Evolutionary conservation across 2,329 filamentous ascomycete genomes (phyloP).

Genomic region (Aspergillus fumigatus): DNA sequence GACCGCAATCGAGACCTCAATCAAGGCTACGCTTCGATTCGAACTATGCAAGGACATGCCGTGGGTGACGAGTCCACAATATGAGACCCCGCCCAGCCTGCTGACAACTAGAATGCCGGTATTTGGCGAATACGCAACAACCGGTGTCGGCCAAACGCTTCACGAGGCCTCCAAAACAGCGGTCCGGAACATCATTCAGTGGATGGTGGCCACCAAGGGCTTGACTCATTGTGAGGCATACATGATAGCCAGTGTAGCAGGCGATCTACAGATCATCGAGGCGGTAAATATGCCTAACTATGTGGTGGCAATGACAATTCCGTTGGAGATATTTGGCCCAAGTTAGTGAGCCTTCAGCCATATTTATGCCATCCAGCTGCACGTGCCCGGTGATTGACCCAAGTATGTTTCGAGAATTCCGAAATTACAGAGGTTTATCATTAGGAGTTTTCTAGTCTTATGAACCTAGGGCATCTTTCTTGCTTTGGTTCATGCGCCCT

Average conservation of each 20-base stretch:
- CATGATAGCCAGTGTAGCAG: constrained; percentile 50
- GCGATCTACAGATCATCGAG: constrained; percentile 49
- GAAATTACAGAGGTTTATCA: neutral
- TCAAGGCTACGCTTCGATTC: constrained; percentile 47
- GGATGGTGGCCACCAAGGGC: constrained; percentile 46
- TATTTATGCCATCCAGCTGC: neutral
- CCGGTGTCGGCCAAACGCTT: constrained; percentile 47
- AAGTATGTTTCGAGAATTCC: neutral
- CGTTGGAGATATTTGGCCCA: constrained; percentile 43
- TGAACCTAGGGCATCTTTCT: neutral
- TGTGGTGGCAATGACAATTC: constrained; percentile 48
- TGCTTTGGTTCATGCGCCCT: neutral
- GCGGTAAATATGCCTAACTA: constrained; percentile 54
- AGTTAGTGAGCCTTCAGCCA: neutral
- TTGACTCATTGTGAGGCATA: constrained; percentile 47
- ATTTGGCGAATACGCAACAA: constrained; percentile 43
- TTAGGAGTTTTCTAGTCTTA: neutral
- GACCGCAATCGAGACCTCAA: constrained; percentile 53
- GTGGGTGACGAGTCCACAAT: constrained; percentile 48
- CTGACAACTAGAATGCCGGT: constrained; percentile 22
- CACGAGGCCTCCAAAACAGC: constrained; percentile 48
- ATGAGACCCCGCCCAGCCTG: constrained; percentile 34
- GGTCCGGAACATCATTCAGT: constrained; percentile 46
- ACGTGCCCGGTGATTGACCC: neutral
- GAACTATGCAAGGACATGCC: constrained; percentile 45